Base-by-base conservation (phyloP, 441 rosid species). In the Sinapis alba region DNA sequence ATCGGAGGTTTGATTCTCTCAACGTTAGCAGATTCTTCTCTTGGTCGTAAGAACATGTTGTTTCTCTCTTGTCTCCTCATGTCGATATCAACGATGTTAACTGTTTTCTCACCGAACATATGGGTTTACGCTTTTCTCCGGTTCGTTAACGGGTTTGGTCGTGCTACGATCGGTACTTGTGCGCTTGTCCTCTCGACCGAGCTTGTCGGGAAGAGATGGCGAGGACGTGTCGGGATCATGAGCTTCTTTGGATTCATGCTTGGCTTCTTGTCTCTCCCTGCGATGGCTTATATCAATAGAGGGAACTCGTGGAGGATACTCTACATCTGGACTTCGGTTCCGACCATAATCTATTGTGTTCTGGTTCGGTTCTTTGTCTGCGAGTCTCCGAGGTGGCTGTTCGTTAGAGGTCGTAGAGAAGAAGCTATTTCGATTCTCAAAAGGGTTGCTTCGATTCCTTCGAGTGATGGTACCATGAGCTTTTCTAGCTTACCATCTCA, bases 341-440 rank as follows among this genome's bases (percentile, higher is more conserved):
- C 98, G 0, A 75, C 88, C 0, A 62, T 90, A 0, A 21, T 86
- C 0, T 90, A 87, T 43, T 85, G 87, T 11, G 45, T 83, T 0
- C 56, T 85, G 1, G 80, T 85, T 21, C 82, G 62, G 11, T 78
- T 84, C 54, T 77, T 86, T 1, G 92, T 90, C 0, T 73, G 65
- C 0, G 98, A 93, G 62, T 93, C 97, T 6, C 95, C 97, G 0
- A 82, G 95, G 63, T 93, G 98, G 98, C 88, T 90, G 32, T 79
- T 86, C 38, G 80, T 88, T 30, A 80, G 60, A 23, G 97, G 96
- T 21, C 82, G 88, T 13, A 79, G 61, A 56, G 87, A 84, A 32
- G 91, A 92, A 76, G 94, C 93, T 0, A 60, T 83, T 34, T 71
- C 80, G 21, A 76, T 83, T 36, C 76, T 90, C 8, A 74, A 78